Conservation (phyloP, 345 rosid species). For the Angophora floribunda region DNA sequence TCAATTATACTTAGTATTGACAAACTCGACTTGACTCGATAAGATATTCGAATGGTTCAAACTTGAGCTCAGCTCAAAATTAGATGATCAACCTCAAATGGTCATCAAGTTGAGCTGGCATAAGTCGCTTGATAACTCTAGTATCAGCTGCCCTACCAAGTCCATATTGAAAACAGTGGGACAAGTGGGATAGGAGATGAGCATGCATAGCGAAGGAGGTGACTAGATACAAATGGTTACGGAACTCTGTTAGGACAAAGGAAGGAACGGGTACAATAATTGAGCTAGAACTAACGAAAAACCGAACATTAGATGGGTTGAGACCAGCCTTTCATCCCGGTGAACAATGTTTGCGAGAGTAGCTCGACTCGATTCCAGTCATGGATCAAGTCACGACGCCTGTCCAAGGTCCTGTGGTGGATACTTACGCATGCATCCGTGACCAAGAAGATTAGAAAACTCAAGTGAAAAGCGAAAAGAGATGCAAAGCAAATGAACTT, state of each 20-base stretch:
- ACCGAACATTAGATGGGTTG: background rate
- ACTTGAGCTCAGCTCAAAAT: background rate
- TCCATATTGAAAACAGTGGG: too few species aligned
- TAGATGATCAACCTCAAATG: fast-evolving
- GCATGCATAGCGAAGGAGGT: too few species aligned
- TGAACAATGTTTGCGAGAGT: background rate
- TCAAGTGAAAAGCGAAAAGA: background rate
- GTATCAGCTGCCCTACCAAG: too few species aligned
- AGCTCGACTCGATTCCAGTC: background rate
- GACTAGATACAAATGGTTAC: background rate
- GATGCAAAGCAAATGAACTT: background rate
- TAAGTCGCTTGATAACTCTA: background rate
- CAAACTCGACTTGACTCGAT: background rate
- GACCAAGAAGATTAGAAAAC: background rate
- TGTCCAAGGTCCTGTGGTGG: background rate
- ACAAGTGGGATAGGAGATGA: too few species aligned
- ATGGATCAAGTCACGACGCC: background rate
- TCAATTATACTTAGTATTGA: background rate
- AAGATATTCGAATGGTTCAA: background rate
- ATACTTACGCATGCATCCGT: background rate
- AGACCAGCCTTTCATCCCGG: background rate
- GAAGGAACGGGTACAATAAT: background rate
- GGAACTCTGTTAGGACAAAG: background rate
- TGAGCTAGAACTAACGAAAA: background rate
- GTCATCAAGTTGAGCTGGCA: background rate